Evolutionary conservation across 768 basidiomycete genomes (phyloP).

Genomic region (Hemileccinum rubropunctum): DNA sequence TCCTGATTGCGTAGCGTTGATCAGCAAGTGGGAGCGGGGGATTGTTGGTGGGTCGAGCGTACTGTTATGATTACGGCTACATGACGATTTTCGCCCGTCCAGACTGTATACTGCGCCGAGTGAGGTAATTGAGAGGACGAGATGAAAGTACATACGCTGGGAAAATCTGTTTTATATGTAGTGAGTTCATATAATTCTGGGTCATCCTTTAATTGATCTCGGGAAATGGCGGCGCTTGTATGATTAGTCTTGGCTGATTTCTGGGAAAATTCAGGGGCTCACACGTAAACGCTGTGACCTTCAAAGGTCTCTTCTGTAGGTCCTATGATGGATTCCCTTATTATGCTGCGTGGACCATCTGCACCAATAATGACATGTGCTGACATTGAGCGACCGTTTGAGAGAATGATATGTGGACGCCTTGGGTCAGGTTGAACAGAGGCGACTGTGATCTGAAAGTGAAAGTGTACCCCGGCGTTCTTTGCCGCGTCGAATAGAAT

Average conservation of each 20-base stretch:
- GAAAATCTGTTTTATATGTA: slow-evolving; percentile 17
- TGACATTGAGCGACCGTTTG: slow-evolving; percentile 42
- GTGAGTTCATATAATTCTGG: slow-evolving; percentile 38
- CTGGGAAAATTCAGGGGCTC: slow-evolving; percentile 17
- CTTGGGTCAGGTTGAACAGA: slow-evolving; percentile 31
- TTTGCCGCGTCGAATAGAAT: slow-evolving; percentile 48
- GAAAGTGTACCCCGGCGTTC: slow-evolving; percentile 49
- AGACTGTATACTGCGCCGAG: slow-evolving; percentile 22
- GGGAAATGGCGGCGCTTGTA: slow-evolving; percentile 42
- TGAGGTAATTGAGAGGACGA: neutral
- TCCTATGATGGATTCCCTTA: slow-evolving; percentile 34
- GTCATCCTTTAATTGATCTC: slow-evolving; percentile 42
- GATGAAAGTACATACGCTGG: slow-evolving; percentile 17
- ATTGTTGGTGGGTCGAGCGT: slow-evolving; percentile 4
- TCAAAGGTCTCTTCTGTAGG: slow-evolving; percentile 29
- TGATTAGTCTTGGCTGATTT: slow-evolving; percentile 1
- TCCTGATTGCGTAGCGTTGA: slow-evolving; percentile 13
- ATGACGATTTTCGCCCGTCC: slow-evolving; percentile 28
- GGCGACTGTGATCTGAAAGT: slow-evolving; percentile 40
- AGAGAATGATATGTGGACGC: slow-evolving; percentile 32
- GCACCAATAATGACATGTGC: slow-evolving; percentile 63
- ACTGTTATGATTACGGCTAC: slow-evolving; percentile 22
- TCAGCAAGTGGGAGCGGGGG: neutral
- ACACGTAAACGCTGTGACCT: slow-evolving; percentile 47
- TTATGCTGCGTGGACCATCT: slow-evolving; percentile 53